Evolutionary conservation across 1,139 yeast genomes (phyloP).

Genomic region (Saccharomyces pastorianus): DNA sequence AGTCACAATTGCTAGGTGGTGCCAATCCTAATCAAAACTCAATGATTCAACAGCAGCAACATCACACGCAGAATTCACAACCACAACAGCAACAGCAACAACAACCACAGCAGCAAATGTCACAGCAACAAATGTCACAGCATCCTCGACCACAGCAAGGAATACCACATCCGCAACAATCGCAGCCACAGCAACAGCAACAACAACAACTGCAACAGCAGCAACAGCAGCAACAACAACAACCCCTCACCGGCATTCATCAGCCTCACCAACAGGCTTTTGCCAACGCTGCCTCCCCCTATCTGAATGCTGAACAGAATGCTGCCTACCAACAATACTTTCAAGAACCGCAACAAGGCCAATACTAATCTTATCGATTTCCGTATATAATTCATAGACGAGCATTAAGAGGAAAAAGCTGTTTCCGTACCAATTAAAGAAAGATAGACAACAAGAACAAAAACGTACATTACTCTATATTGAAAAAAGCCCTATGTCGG

Average conservation of each 20-base stretch:
- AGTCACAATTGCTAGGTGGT: not conserved
- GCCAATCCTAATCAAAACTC: slow-evolving; percentile 1
- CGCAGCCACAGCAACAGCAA: slow-evolving; percentile 11
- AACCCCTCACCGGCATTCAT: slow-evolving; percentile 32
- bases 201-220: slow-evolving; percentile 17
- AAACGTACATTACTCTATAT: not conserved
- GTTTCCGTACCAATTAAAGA: not conserved
- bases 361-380: slow-evolving; percentile 20
- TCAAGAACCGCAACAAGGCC: slow-evolving; percentile 42
- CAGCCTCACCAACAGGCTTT: slow-evolving; percentile 3
- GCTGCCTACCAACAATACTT: slow-evolving; percentile 55
- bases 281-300: slow-evolving; percentile 34
- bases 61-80: slow-evolving; percentile 5
- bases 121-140: slow-evolving; percentile 34
- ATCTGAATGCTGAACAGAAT: slow-evolving; percentile 42
- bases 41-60: slow-evolving; percentile 6
- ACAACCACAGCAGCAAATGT: slow-evolving; percentile 15
- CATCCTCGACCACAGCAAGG: slow-evolving; percentile 17
- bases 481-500: not conserved
- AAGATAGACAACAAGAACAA: not conserved
- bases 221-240: slow-evolving; percentile 29
- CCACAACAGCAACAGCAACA: slow-evolving; percentile 4
- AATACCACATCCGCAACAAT: slow-evolving; percentile 11
- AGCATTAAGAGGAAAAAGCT: not conserved
- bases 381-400: not conserved